Evolutionary conservation across 805 yeast species (phyloP), one percentile per base, ranked within the genome.

Genomic region (Cyberlindnera mycetangii): DNA sequence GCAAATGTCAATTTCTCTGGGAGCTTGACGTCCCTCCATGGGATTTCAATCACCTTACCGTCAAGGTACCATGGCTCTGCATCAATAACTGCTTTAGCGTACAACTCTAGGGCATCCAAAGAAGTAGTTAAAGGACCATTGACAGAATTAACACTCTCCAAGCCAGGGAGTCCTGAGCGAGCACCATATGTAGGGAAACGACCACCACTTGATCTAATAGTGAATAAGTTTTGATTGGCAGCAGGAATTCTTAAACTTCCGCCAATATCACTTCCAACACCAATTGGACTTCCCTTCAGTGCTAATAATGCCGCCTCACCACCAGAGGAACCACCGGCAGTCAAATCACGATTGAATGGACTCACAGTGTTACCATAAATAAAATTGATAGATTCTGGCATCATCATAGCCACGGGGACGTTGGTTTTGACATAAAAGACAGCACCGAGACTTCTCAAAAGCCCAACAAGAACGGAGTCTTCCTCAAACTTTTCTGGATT

Each of bases 201-300:
- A n/a, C 74, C 71, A 50, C 67, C 64, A 4, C 76, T 60, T 1
- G 80, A 78, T 50, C 67, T 68, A 37, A 76, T 49, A 1, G 72
- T 69, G 54, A 64, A 76, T 27, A 70, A 45, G 37, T 70, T 69
- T 34, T 67, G 66, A 48, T 61, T 65, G 22, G 71, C 61, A 8
- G 78, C 71, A 1, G 82, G 81, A 33, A 67, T 66, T 42, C 81
- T 63, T 28, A 76, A 65, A 14, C 72, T 64, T 11, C 82, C 81
- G 22, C 80, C 81, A 41, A 75, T 71, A 52, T 77, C 82, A 12
- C 75, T 69, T 14, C 83, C 83, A 37, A 79, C 56, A 17, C 84
- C 83, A 27, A 76, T 40, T 7, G 70, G 66, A n/a, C 76, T 67
- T 5, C 79, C 79, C 41, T 63, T 61, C 44, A 71, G 48, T 1